Evolutionary conservation across 192 early-diverging fungal genomes (phyloP).

Genomic region (Endogone sp.): DNA sequence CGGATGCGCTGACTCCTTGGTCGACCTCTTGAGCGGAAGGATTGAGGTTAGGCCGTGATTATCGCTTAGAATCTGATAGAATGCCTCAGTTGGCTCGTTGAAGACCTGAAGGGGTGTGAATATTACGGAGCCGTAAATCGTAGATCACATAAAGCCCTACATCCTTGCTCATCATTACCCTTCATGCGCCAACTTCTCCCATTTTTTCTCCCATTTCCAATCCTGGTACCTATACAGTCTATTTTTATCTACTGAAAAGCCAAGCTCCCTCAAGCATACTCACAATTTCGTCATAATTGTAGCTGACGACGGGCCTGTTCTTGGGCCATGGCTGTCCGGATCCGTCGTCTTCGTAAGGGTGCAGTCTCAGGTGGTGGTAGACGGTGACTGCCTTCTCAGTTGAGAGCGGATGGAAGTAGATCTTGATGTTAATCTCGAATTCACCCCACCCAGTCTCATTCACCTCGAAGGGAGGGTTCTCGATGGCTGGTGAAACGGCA

Average conservation of each 20-base stretch:
- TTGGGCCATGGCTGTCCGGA: slow-evolving; percentile 48
- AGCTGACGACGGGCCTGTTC: slow-evolving; percentile 66
- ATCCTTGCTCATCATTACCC: too few relatives aligned
- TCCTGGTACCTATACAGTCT: too few relatives aligned
- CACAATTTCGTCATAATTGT: slow-evolving; percentile 82
- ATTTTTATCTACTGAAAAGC: too few relatives aligned
- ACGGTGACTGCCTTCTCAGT: slow-evolving; percentile 80
- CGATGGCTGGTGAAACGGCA: slow-evolving; percentile 47
- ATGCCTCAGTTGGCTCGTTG: slow-evolving; percentile 34
- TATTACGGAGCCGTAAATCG: too few relatives aligned
- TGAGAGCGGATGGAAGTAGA: slow-evolving; percentile 73
- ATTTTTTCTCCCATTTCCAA: too few relatives aligned
- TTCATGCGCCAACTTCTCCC: too few relatives aligned
- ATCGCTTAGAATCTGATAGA: slow-evolving; percentile 24
- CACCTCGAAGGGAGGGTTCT: slow-evolving; percentile 87
- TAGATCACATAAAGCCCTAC: too few relatives aligned
- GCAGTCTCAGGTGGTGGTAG: slow-evolving; percentile 88
- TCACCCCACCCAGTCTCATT: slow-evolving; percentile 99
- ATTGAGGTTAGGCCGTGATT: slow-evolving; percentile 20
- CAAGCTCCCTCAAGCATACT: not conserved
- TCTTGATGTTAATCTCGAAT: slow-evolving; percentile 94
- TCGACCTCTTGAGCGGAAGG: slow-evolving; percentile 28
- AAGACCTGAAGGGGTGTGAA: slow-evolving; percentile 24
- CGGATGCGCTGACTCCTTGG: slow-evolving; percentile 15
- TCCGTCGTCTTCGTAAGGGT: slow-evolving; percentile 75